These are phyloP conservation scores for Adenanthera pavonina DNA, from an alignment of 306 rosid species.

Conservation along the genomic window DNA sequence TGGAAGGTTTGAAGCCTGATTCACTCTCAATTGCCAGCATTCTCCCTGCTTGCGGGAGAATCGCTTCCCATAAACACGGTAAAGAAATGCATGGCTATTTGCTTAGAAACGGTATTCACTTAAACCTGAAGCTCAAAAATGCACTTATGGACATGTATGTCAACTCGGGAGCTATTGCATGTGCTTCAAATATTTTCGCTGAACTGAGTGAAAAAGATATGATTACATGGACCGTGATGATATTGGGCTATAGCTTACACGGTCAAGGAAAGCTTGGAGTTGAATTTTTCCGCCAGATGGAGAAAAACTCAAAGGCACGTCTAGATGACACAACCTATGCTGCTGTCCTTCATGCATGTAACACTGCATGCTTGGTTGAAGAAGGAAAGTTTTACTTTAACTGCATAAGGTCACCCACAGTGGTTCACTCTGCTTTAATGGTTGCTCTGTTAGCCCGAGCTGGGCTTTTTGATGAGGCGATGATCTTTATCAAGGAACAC, in stretches of 20 bases:
- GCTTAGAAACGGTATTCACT: conserved; percentile 50
- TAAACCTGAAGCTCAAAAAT: conserved; percentile 62
- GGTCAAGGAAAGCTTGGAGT: conserved; percentile 67
- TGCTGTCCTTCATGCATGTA: conserved; percentile 72
- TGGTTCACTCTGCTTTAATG: conserved; percentile 47
- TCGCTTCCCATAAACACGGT: conserved; percentile 63
- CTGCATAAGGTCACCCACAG: conserved; percentile 52
- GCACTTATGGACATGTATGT: conserved; percentile 75
- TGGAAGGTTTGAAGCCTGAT: conserved; percentile 59
- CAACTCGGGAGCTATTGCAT: conserved; percentile 63
- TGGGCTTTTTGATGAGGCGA: conserved; percentile 56
- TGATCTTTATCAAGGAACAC: conserved; percentile 46
- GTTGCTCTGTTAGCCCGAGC: conserved; percentile 64
- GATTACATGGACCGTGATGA: conserved; percentile 72
- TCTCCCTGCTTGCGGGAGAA: conserved; percentile 80
- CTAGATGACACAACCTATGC: conserved; percentile 55
- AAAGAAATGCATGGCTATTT: conserved; percentile 71
- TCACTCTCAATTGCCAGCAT: conserved; percentile 53
- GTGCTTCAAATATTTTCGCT: conserved; percentile 56
- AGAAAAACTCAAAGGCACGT: conserved; percentile 36
- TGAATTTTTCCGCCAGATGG: conserved; percentile 53
- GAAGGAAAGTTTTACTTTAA: conserved; percentile 61
- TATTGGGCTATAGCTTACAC: conserved; percentile 66
- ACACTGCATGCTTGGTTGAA: conserved; percentile 57
- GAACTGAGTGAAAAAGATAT: conserved; percentile 52